These are phyloP conservation scores for Hura crepitans DNA, from an alignment of 441 rosid species.

Conservation along the genomic window DNA sequence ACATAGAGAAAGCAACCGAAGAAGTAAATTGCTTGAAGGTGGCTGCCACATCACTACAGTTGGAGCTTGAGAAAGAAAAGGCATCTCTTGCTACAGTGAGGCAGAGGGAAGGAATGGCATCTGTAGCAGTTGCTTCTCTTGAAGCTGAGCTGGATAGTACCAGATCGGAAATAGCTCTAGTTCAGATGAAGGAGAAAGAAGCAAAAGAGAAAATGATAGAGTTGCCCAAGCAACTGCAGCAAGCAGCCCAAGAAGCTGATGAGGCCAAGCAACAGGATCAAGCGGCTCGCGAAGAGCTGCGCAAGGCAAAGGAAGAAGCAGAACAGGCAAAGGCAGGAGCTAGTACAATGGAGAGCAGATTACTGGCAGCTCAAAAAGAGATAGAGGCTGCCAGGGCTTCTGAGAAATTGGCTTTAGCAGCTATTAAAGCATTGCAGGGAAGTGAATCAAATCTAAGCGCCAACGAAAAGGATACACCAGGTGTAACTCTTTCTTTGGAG, in stretches of 20 bases:
- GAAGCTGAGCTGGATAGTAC: constrained; percentile 70
- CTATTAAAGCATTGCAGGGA: constrained; percentile 78
- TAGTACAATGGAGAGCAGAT: constrained; percentile 67
- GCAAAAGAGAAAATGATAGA: constrained; percentile 57
- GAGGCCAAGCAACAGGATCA: constrained; percentile 63
- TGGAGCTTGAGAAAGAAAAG: constrained; percentile 70
- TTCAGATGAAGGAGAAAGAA: constrained; percentile 75
- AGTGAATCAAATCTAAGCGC: constrained; percentile 55
- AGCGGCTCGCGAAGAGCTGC: constrained; percentile 66
- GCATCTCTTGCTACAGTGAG: constrained; percentile 47
- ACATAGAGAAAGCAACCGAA: constrained; percentile 64
- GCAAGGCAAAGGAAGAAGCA: constrained; percentile 68
- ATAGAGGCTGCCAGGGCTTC: constrained; percentile 88
- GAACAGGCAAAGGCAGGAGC: constrained; percentile 82
- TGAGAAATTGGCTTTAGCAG: constrained; percentile 71
- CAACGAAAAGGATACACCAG: constrained; percentile 36
- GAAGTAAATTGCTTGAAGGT: constrained; percentile 70
- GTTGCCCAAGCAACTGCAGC: constrained; percentile 73
- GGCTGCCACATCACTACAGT: constrained; percentile 55
- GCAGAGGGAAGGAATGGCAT: constrained; percentile 92
- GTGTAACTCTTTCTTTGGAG: constrained; percentile 73
- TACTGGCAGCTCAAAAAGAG: constrained; percentile 79
- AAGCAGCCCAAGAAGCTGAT: constrained; percentile 77
- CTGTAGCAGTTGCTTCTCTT: constrained; percentile 68
- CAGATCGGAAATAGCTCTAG: constrained; percentile 50